phyloP scores from a whole-genome alignment of 208 protist genomes.

The Acanthamoeba quina region DNA sequence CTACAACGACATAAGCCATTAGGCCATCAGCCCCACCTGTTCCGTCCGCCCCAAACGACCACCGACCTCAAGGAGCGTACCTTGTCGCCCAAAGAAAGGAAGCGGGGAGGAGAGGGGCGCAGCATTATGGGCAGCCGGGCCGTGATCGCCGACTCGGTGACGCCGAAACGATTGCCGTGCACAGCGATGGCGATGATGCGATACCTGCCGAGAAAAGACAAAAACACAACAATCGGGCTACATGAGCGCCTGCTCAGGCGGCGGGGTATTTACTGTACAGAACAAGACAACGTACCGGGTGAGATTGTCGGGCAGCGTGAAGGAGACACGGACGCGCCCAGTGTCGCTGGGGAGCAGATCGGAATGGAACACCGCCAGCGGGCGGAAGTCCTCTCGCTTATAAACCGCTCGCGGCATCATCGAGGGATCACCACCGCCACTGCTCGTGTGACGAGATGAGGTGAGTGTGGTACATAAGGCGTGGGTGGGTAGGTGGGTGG shows the following conservation, averaged over 20 bases:
- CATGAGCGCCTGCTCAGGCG: too few relatives aligned
- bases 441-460: background rate
- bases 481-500: too few relatives aligned
- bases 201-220: slow-evolving; percentile 18
- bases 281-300: background rate
- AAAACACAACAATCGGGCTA: too few relatives aligned
- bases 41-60: background rate
- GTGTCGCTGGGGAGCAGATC: background rate
- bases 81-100: slow-evolving; percentile 70
- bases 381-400: background rate
- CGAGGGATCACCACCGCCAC: slow-evolving; percentile 8
- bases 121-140: slow-evolving; percentile 46
- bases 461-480: too few relatives aligned
- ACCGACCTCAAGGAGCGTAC: background rate
- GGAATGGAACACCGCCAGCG: background rate
- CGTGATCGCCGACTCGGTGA: slow-evolving; percentile 1
- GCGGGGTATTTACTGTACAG: too few relatives aligned
- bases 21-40: background rate
- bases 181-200: slow-evolving; percentile 2
- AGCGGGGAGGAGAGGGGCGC: slow-evolving; percentile 67
- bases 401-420: background rate
- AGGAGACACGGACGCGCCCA: background rate
- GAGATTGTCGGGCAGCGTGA: slow-evolving; percentile 74
- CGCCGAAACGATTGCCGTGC: slow-evolving; percentile 48
- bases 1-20: background rate